Conservation (phyloP, 176 grass and related monocot genomes). For the Saccharum officinarum region DNA sequence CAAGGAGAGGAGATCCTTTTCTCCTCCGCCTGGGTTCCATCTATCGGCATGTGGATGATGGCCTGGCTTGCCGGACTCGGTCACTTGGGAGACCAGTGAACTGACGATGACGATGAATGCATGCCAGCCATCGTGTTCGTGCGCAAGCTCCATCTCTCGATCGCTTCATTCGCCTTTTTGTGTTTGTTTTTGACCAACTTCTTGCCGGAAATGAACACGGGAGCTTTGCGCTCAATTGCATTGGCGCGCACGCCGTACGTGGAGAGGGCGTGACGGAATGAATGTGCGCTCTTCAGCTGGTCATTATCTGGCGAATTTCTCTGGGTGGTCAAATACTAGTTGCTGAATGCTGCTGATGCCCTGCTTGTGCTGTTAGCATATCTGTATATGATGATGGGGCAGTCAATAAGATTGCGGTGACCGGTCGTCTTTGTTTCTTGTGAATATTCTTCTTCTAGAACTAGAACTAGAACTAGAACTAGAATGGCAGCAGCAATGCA, state of each 20-base stretch:
- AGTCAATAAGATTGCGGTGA: neutral
- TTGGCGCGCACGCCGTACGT: neutral
- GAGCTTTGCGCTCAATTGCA: neutral
- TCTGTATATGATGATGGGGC: neutral
- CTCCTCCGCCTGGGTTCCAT: neutral
- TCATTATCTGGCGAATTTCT: neutral
- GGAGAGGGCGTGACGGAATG: conserved; percentile 7
- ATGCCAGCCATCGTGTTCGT: neutral
- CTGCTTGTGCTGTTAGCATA: neutral
- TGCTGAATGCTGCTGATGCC: neutral
- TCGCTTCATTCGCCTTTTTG: conserved; percentile 9
- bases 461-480: neutral
- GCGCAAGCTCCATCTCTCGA: neutral
- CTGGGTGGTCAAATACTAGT: conserved; percentile 32
- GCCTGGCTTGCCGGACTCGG: conserved; percentile 48
- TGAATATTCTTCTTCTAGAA: neutral
- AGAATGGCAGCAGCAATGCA: neutral
- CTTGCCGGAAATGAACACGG: neutral
- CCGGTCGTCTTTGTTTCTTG: neutral
- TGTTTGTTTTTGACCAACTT: conserved; percentile 48
- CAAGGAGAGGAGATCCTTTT: conserved; percentile 42
- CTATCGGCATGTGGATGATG: neutral
- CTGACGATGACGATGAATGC: neutral
- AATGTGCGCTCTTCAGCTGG: neutral
- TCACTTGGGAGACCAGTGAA: conserved; percentile 19